Evolutionary conservation across 257 asterid species (phyloP), one percentile per base, ranked within the genome.

Genomic region (Penstemon davidsonii): DNA sequence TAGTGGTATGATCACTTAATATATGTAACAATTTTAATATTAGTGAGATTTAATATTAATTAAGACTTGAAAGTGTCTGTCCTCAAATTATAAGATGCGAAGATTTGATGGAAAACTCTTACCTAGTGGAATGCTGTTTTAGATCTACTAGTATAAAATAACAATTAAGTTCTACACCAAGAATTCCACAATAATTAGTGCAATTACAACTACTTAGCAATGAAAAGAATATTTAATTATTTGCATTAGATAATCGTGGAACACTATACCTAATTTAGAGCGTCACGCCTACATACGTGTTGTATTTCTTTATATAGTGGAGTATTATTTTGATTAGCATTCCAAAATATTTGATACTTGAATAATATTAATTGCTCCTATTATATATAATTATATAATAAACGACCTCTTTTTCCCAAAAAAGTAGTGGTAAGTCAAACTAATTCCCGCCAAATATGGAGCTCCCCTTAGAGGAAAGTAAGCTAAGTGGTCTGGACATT

Each of bases 371-470:
- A 0, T 15, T 15, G 18, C 18, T 15, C 18, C 18, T 15, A 15
- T 15, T 15, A 15, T 15, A 15, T 15, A 15, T 15, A 15, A 15
- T 15, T 15, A 15, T 15, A 15, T 0, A 15, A 15, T 15, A 15
- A 15, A 15, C 18, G 18, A 15, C 18, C 18, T 15, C 18, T n/a
- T n/a, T n/a, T n/a, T 15, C 18, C 18, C 18, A 15, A 15, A 51
- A 60, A 70, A 70, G 62, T 66, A 54, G 68, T 38, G 45, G 77
- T 60, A 40, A 71, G 70, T 68, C 77, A 68, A 72, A 75, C 51
- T 54, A 50, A 64, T 58, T 63, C 76, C 89, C 91, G 77, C 74
- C 73, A 85, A 85, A 82, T 41, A 76, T 80, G 91, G 85, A 63
- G 71, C 73, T 78, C 83, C 86, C 68, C 76, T 78, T 68, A 55